Base-by-base conservation (phyloP, 2,329 filamentous ascomycete species). In the Penicillium polonicum region DNA sequence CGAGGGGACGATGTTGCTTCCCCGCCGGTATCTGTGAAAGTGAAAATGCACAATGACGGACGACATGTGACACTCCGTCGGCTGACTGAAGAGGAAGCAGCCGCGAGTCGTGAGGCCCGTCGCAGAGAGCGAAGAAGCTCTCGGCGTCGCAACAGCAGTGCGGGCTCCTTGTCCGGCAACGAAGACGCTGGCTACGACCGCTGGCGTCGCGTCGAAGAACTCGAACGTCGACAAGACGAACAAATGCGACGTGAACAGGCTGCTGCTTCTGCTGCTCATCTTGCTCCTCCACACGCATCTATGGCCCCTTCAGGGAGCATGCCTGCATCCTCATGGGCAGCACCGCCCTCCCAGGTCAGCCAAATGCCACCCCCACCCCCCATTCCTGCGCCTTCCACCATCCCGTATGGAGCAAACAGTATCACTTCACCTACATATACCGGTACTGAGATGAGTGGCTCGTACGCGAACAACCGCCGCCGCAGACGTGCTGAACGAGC, bases 1-100 rank as follows among this genome's bases (percentile, higher is more conserved):
- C 70, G 70, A 42, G 67, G 68, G 19, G 69, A 77, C 45, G 78
- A 78, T 59, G 73, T 80, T 31, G 78, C 77, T 25, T 84, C 83
- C 0, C 84, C 83, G n/a, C 83, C 84, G 2, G 83, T 87, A 46
- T 85, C 82, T 31, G 80, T 88, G 55, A 86, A 87, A 69, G 80
- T 88, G 42, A 85, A 86, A 67, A 85, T 87, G 80, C 84, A 87
- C 70, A 81, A 83, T 57, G 84, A 87, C 61, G 84, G 84, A 25
- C 79, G 84, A 8, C 83, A 85, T 65, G 84, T 88, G 36, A 88
- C 85, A 2, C 76, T 88, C 8, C 79, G 85, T 29, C 77, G 84
- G 13, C 74, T 88, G 27, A 85, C 83, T 12, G 83, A 85, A 65
- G 81, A 85, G 72, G 85, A 87, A 75, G 84, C 84, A 15, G 83